Base-by-base conservation (phyloP, 139 green algal species). In the Mesotaenium endlicherianum region DNA sequence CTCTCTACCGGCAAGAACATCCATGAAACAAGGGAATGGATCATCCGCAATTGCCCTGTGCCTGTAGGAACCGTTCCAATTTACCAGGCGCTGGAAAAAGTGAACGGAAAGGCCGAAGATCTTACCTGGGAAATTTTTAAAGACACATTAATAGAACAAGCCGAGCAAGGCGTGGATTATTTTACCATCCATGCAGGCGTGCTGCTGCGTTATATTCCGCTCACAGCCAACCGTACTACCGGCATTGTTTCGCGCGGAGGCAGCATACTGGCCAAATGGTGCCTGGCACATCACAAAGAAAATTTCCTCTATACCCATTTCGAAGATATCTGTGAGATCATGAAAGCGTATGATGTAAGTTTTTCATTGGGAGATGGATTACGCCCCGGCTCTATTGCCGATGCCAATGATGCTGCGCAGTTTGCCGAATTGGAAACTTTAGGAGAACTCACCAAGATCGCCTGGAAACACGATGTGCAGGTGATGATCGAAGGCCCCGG, bases 291-390 rank as follows among this genome's bases (percentile, higher is more conserved):
- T 53, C 72, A 81, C 34, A 70, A 84, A 44, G 94, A 98, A 90
- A 98, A 98, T 90, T 98, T 98, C 92, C 94, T 94, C 0, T 98
- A 97, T 86, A 87, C 90, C 68, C 95, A 98, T 87, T 98, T 94
- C 94, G 95, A 98, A 71, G 95, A 98, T 3, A 97, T 98, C 82
- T 90, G 97, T 78, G 95, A 98, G 82, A 97, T 98, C 74, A 97
- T 94, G 78, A 86, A 85, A 8, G 3, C 82, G n/a, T 97, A 97
- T 71, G 94, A 97, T 88, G 92, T 97, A 60, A 86, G 86, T 20
- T 88, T 97, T 36, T 94, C 90, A 79, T 96, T 97, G 78, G 94
- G 94, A 0, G 94, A 97, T 67, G 94, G 94, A 20, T 91, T 97
- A 59, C 87, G 94, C 17, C 94, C 94, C 3, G 94, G 67, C 34